Conservation (phyloP, 331 rosid genomes). For the Quercus lobata region DNA sequence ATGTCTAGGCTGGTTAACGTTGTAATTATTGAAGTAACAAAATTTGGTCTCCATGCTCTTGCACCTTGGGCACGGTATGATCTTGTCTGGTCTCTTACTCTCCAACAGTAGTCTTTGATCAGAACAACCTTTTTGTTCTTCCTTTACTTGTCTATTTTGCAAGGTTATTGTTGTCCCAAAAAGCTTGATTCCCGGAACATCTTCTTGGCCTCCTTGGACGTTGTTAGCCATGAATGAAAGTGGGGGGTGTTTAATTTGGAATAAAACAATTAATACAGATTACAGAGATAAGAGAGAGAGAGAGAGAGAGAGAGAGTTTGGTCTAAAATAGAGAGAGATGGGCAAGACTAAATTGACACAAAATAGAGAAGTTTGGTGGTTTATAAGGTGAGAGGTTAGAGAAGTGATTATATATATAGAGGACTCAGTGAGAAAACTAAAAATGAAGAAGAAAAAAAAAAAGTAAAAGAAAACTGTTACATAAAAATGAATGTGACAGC, state of each 20-base stretch:
- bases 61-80: slow-evolving; percentile 85
- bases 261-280: too few species aligned
- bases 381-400: slow-evolving; percentile 18
- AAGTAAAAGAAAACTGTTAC: neutral
- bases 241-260: too few species aligned
- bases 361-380: neutral
- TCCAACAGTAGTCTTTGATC: slow-evolving; percentile 32
- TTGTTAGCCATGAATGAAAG: slow-evolving; percentile 47
- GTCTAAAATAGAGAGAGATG: slow-evolving; percentile 11
- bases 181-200: slow-evolving; percentile 67
- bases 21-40: slow-evolving; percentile 91
- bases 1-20: slow-evolving; percentile 90
- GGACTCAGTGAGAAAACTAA: too few species aligned
- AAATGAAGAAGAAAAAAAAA: neutral
- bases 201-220: slow-evolving; percentile 38
- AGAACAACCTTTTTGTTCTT: slow-evolving; percentile 18
- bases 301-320: neutral
- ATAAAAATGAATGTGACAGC: slow-evolving; percentile 20
- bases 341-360: neutral
- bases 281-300: neutral
- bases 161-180: slow-evolving; percentile 67
- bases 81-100: slow-evolving; percentile 54
- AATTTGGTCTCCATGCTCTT: slow-evolving; percentile 88
- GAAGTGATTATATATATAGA: slow-evolving; percentile 7
- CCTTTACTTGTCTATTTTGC: slow-evolving; percentile 31